A percentile compares a stretch with the other conserved stretches of the same genome.
Evolutionary conservation across 805 yeast species (phyloP).

Genomic region (Ogataea methanolica): DNA sequence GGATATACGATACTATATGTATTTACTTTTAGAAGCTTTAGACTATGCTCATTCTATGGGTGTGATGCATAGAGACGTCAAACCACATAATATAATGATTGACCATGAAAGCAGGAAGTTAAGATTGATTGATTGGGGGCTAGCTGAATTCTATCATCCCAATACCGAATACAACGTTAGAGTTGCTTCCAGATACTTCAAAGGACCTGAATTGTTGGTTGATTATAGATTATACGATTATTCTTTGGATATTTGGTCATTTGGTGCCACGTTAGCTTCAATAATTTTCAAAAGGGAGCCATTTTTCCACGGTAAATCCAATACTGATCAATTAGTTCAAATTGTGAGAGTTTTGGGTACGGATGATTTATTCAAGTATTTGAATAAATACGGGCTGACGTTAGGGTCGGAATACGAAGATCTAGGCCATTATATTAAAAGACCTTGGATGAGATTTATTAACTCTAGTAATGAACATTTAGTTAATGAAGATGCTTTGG

Average conservation of each 20-base stretch:
- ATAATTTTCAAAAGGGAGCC: constrained; percentile 89
- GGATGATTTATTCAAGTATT: constrained; percentile 65
- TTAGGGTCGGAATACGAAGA: constrained; percentile 75
- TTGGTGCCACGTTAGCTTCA: constrained; percentile 90
- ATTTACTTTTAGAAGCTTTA: constrained; percentile 73
- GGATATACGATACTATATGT: constrained; percentile 81
- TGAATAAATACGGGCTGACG: constrained; percentile 64
- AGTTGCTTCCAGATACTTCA: constrained; percentile 89
- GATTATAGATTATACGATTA: constrained; percentile 87
- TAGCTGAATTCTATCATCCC: constrained; percentile 90
- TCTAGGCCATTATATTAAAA: constrained; percentile 68
- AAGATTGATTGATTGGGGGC: constrained; percentile 91
- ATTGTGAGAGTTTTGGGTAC: constrained; percentile 87
- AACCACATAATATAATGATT: constrained; percentile 94
- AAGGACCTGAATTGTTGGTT: constrained; percentile 88
- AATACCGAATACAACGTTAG: constrained; percentile 88
- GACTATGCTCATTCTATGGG: constrained; percentile 94
- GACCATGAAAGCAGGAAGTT: constrained; percentile 69
- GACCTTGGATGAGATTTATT: constrained; percentile 82
- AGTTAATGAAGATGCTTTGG: constrained; percentile 67
- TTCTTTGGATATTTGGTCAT: constrained; percentile 89
- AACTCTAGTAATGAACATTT: constrained; percentile 65
- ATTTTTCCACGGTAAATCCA: constrained; percentile 86
- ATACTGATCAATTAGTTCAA: constrained; percentile 86
- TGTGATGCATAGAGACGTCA: constrained; percentile 92